phyloP scores from a whole-genome alignment of 1,284 basidiomycete species.

The Sporisorium scitamineum region DNA sequence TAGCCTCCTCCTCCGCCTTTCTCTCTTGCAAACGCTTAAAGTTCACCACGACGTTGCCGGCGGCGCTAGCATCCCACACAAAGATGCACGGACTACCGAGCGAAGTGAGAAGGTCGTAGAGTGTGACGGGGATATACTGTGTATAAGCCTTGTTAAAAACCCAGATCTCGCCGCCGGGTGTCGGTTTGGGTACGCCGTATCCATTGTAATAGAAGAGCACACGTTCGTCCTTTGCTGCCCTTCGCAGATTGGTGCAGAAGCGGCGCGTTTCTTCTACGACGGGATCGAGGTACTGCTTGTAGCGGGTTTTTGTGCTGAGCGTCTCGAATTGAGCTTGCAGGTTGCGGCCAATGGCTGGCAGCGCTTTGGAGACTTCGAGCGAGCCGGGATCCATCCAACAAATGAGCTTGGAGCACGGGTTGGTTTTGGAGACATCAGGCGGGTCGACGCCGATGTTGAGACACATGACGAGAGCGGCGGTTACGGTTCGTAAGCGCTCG shows the following conservation, averaged over 20 bases:
- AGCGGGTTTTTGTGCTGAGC: slow-evolving; percentile 77
- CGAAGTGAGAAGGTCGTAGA: slow-evolving; percentile 93
- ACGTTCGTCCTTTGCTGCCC: slow-evolving; percentile 91
- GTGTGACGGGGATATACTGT: slow-evolving; percentile 95
- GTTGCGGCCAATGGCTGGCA: slow-evolving; percentile 83
- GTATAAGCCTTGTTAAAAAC: slow-evolving; percentile 98
- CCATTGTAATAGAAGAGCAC: slow-evolving; percentile 98
- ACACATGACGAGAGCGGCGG: slow-evolving; percentile 92
- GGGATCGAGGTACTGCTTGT: slow-evolving; percentile 83
- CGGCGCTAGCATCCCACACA: slow-evolving; percentile 98
- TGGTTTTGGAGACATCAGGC: slow-evolving; percentile 96
- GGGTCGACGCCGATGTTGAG: slow-evolving; percentile 98
- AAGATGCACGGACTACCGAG: slow-evolving; percentile 88
- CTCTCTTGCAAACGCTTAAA: slow-evolving; percentile 88
- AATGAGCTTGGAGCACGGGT: slow-evolving; percentile 92
- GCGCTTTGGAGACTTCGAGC: slow-evolving; percentile 75
- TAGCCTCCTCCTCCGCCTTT: slow-evolving; percentile 80
- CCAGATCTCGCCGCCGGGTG: slow-evolving; percentile 96
- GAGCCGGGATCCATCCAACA: slow-evolving; percentile 96
- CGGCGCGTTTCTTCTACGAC: slow-evolving; percentile 93
- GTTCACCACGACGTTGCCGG: slow-evolving; percentile 91
- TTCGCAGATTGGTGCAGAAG: slow-evolving; percentile 86
- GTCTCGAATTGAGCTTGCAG: slow-evolving; percentile 96
- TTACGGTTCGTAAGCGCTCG: slow-evolving; percentile 84
- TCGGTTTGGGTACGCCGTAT: slow-evolving; percentile 97